These are phyloP conservation scores for Cinnamomum micranthum DNA, from an alignment of 164 flowering plant genomes.

Conservation along the genomic window DNA sequence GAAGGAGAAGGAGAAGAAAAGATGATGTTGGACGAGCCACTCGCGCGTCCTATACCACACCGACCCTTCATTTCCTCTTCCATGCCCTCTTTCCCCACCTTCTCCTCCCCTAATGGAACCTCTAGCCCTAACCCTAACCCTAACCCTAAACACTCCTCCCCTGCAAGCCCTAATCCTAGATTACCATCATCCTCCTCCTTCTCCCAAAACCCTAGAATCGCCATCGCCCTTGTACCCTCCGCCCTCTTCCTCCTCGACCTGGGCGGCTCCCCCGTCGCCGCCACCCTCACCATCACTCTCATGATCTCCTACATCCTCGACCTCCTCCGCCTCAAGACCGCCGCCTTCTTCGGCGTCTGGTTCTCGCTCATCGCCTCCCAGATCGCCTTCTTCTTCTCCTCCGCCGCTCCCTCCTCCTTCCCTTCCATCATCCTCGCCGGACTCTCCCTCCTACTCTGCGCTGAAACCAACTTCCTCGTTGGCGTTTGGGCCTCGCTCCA, in stretches of 20 bases:
- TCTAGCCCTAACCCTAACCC: constrained; percentile 10
- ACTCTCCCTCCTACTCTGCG: constrained; percentile 64
- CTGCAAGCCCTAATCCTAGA: constrained; percentile 15
- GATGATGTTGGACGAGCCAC: constrained; percentile 15
- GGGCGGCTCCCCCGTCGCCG: constrained; percentile 82
- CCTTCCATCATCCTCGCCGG: constrained; percentile 47
- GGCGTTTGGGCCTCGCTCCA: constrained; percentile 95
- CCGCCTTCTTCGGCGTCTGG: constrained; percentile 87
- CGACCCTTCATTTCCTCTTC: constrained; percentile 20
- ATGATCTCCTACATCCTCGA: constrained; percentile 87
- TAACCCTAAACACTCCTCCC: too few relatives aligned
- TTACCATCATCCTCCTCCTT: constrained; percentile 29
- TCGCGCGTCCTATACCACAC: not conserved
- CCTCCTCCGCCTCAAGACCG: constrained; percentile 64
- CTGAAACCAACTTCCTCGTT: constrained; percentile 58
- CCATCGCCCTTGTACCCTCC: constrained; percentile 74
- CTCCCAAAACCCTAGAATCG: constrained; percentile 66
- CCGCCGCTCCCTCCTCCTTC: constrained; percentile 30
- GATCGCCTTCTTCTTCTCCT: constrained; percentile 73
- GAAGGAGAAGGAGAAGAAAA: not conserved
- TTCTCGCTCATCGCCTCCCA: constrained; percentile 66
- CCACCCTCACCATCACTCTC: constrained; percentile 67
- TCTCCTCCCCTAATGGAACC: constrained; percentile 25
- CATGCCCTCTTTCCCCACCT: constrained; percentile 45
- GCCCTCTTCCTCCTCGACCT: constrained; percentile 87